Evolutionary conservation across 257 asterid species (phyloP), one percentile per base, ranked within the genome.

Genomic region (Fraxinus excelsior): DNA sequence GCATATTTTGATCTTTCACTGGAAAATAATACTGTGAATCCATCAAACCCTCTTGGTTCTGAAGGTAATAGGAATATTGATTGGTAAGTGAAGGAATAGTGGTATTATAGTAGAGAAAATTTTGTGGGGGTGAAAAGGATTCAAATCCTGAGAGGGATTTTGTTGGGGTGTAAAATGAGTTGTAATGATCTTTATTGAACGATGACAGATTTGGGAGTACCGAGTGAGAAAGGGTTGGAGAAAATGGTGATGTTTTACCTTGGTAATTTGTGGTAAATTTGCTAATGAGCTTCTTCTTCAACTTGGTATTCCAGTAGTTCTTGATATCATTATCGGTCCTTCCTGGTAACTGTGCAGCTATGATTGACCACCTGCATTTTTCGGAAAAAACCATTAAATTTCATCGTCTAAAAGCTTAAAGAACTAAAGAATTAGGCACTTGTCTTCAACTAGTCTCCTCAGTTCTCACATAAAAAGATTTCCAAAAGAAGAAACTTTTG

Each of bases 1-100:
- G 83, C 87, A 87, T 82, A 16, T 80, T 53, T 26, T 53, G 80
- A 53, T 84, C 87, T 53, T 85, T 82, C 11, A 82, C 78, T 37
- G 86, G 80, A 58, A 80, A 72, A 40, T 40, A 40, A 35, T 8
- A 23, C 77, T 74, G 83, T 53, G 82, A 80, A 72, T 81, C 87
- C 70, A 82, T 53, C 64, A 84, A 75, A 21, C 82, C 81, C 70
- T 81, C 92, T 73, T 80, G 91, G 51, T 42, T 70, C 70, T 84
- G 87, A 25, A 73, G 67, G 68, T 60, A 73, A 72, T 74, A 35
- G 28, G 74, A 70, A 38, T 46, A 38, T 14, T 53, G 72, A 72
- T n/a, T 35, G 21, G 79, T 71, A 51, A 80, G 79, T 34, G 71
- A 72, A 29, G 82, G 77, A 18, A 67, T 46, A 19, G 26, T 38